Conservation (phyloP, 208 protist species). For the Naegleria lovaniensis region DNA sequence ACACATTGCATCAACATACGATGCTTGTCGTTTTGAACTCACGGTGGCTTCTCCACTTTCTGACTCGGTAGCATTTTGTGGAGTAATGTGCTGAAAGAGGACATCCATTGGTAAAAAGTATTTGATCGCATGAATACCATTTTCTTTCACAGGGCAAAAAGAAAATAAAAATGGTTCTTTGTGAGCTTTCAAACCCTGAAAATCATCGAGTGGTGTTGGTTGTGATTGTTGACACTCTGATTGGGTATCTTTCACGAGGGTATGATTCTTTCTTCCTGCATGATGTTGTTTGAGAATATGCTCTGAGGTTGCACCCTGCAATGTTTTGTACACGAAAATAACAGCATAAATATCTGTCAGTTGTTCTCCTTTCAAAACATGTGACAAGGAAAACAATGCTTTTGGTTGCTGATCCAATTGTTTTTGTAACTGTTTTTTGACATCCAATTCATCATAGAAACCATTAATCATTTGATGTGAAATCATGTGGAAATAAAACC, state of each 20-base stretch:
- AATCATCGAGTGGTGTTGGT: not conserved
- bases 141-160: not conserved
- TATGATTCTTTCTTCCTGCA: slow-evolving; percentile 1
- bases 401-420: not conserved
- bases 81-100: not conserved
- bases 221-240: not conserved
- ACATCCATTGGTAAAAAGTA: not conserved
- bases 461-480: not conserved
- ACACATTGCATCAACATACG: not conserved
- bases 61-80: not conserved
- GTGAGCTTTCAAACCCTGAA: not conserved
- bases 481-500: not conserved
- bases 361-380: not conserved
- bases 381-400: not conserved
- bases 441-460: slow-evolving; percentile 15
- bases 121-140: not conserved
- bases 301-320: not conserved
- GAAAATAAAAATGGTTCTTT: slow-evolving; percentile 6
- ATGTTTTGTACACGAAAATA: not conserved
- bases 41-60: not conserved
- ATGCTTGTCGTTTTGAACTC: not conserved
- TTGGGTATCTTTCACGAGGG: not conserved
- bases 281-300: not conserved
- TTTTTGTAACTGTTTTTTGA: not conserved
- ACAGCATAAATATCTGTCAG: not conserved